Evolutionary conservation across 495 filamentous ascomycete genomes (phyloP).

Genomic region (Umbilicaria muhlenbergii): DNA sequence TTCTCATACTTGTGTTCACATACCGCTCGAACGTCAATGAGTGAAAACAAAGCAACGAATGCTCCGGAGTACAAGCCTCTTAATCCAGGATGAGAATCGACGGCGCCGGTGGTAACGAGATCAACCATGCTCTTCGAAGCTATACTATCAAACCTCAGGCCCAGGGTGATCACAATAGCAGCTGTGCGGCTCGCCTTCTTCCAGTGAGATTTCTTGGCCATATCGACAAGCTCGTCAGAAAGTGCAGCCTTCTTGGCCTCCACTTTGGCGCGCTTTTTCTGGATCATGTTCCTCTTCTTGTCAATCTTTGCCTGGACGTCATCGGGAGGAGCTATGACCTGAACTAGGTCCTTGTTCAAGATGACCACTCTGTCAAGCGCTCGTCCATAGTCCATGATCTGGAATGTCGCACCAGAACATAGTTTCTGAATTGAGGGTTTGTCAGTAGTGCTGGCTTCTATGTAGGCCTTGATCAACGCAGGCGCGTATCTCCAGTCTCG

Average conservation of each 20-base stretch:
- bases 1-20: conserved; percentile 73
- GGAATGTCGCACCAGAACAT: conserved; percentile 62
- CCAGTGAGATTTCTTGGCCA: conserved; percentile 76
- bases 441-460: conserved; percentile 76
- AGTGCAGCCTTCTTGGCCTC: conserved; percentile 71
- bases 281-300: conserved; percentile 52
- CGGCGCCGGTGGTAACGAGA: conserved; percentile 67
- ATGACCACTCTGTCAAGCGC: conserved; percentile 75
- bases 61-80: conserved; percentile 66
- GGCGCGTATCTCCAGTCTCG: conserved; percentile 90
- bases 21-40: conserved; percentile 74
- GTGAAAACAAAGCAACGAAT: conserved; percentile 63
- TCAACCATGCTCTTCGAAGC: conserved; percentile 68
- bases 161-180: conserved; percentile 76
- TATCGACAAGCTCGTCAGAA: conserved; percentile 62
- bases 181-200: conserved; percentile 83
- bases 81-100: conserved; percentile 79
- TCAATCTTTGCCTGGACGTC: conserved; percentile 46
- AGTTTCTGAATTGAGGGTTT: conserved; percentile 89
- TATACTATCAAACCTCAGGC: conserved; percentile 76
- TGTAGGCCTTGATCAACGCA: conserved; percentile 69
- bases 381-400: conserved; percentile 82
- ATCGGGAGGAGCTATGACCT: conserved; percentile 57
- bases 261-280: conserved; percentile 54
- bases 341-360: conserved; percentile 54